Evolutionary conservation across 2,329 filamentous ascomycete species (phyloP), one percentile per base, ranked within the genome.

Genomic region (Diaporthe caulivora): DNA sequence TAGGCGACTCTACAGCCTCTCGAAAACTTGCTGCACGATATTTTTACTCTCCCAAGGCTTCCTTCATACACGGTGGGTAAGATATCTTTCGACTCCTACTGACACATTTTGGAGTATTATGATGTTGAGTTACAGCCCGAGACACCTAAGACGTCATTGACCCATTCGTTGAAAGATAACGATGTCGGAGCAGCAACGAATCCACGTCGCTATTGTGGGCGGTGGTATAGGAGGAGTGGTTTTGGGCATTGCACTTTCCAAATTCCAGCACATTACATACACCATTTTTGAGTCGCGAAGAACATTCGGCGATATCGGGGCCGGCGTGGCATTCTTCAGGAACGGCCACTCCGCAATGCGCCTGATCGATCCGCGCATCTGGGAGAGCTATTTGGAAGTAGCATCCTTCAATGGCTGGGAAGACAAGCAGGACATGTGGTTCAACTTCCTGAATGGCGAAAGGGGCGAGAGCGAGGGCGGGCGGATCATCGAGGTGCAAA

Each of bases 391-490:
- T 31, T n/a, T 57, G 11, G 18, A 31, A 1, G 31, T 70, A 26
- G 65, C 65, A 29, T 53, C 65, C 37, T 70, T 70, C 49, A 55
- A 70, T 17, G 65, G 58, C 40, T 62, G 58, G 58, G 58, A 62
- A 4, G 58, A 62, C 58, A 62, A 62, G 58, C 58, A 62, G 58
- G 58, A 57, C 26, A 51, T 44, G 47, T 70, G 47, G 47, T 70
- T 70, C 51, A 51, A 70, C 47, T 70, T 54, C 51, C 2, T 55
- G 24, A 31, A 42, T 21, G 65, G 65, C 34, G 65, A 53, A 31
- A 31, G 53, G 34, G 65, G 51, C 24, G 47, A 31, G 53, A 40
- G 21, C 37, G 65, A 70, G 65, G 51, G 65, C 49, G 26, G 26
- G 18, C 49, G 65, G 37, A 70, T 70, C 8, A 24, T 42, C 47